Evolutionary conservation across 2,329 filamentous ascomycete genomes (phyloP), one percentile per base, ranked within the genome.

Genomic region (Aaosphaeria pasadenensis): DNA sequence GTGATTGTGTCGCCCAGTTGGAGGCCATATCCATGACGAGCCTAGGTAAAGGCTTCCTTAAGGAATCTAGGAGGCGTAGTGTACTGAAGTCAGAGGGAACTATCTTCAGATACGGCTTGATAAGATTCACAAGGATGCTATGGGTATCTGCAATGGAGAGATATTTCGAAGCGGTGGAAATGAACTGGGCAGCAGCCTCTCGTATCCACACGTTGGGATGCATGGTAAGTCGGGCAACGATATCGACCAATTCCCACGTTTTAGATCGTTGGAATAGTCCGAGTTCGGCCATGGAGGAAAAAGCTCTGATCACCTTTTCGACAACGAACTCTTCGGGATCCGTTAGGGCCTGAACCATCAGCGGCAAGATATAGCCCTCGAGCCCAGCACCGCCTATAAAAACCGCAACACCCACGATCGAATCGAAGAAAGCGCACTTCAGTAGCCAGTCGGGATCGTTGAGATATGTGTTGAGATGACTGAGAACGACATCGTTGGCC

Each of bases 371-470:
- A 59, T 96, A 99, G 57, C 95, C 91, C 69, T 99, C 94, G 31
- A 99, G 74, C 57, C 87, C 95, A 32, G 86, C 88, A 50, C 88
- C 91, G 30, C 94, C 94, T 32, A 97, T 82, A 58, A 96, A 96
- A 1, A 89, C 84, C 4, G 91, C 89, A 55, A 99, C 91, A 4
- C 91, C 92, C 11, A 97, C 89, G 29, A 97, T 90, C 0, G 91
- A 89, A 63, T 96, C 91, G 62, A 99, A 96, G 66, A 97, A 97
- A 3, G 92, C 91, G 60, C 91, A 96, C 69, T 96, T 96, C 31
- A 99, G 75, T 67, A 90, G 90, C 94, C 94, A 99, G 66, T 99
- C 91, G 39, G 87, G 84, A 60, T 97, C 94, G 57, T 99, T 99
- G 6, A 99, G 74, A 61, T 99, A 99, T 0, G 94, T 99, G 64